Conservation (phyloP, 176 grass and related monocot species). For the barley (Hordeum vulgare) region DNA sequence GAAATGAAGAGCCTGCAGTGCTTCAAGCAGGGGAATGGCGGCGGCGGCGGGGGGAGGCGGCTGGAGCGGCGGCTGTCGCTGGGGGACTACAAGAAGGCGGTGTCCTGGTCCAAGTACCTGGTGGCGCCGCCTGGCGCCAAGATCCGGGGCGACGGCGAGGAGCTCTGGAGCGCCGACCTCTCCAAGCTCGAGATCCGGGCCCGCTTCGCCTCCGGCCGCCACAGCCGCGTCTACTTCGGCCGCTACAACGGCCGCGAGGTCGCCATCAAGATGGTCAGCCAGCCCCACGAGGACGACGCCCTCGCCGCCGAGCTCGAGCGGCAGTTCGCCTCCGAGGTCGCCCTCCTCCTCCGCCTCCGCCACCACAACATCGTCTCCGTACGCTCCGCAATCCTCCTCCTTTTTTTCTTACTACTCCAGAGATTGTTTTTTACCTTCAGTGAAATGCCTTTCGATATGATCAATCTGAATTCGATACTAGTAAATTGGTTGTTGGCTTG, state of each 20-base stretch:
- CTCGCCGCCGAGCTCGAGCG: constrained; percentile 75
- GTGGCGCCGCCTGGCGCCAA: constrained; percentile 76
- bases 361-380: constrained; percentile 96
- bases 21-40: constrained; percentile 52
- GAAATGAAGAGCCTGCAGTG: constrained; percentile 78
- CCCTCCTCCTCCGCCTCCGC: constrained; percentile 72
- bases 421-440: not conserved
- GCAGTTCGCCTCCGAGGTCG: constrained; percentile 92
- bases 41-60: constrained; percentile 36
- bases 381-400: not conserved
- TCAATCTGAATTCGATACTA: not conserved
- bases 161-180: constrained; percentile 93
- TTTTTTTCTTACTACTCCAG: not conserved
- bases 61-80: constrained; percentile 85
- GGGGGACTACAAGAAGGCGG: constrained; percentile 80
- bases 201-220: constrained; percentile 75
- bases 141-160: constrained; percentile 68
- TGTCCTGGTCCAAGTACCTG: constrained; percentile 98
- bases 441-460: not conserved
- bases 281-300: constrained; percentile 75
- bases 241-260: constrained; percentile 71
- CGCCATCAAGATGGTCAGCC: constrained; percentile 97
- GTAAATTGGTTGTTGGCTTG: constrained; percentile 17
- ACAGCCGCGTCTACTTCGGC: constrained; percentile 94
- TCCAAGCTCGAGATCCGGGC: constrained; percentile 75